Base-by-base conservation (phyloP, 2,329 filamentous ascomycete species). In the Monilinia polystroma region DNA sequence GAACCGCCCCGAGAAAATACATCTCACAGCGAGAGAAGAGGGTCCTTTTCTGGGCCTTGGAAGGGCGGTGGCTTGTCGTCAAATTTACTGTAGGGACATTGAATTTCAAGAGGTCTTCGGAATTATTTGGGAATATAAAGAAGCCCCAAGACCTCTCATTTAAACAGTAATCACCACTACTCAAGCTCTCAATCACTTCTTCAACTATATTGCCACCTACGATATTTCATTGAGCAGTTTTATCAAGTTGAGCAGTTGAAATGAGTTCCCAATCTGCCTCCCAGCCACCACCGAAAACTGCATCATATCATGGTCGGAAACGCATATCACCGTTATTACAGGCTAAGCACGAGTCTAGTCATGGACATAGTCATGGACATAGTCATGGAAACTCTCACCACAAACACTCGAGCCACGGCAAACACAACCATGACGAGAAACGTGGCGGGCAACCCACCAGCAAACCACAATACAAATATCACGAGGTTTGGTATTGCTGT, bases 401-500 rank as follows among this genome's bases (percentile, higher is more conserved):
- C 23, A 43, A 43, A n/a, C 11, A 32, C 23, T 53, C 35, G 35
- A 60, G 55, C 32, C 56, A 53, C 10, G 20, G 64, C 4, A 65
- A 41, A 32, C 53, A 29, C 12, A 60, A 52, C 8, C 18, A 49
- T n/a, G 7, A n/a, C 49, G 23, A 18, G 4, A 43, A 38, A 45
- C 5, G 47, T 29, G 23, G 23, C 35, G 20, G 32, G 14, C 49
- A 52, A 32, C 47, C 12, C 53, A 14, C 58, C 3, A 26, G 29
- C n/a, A 18, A 65, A 20, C 54, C 23, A 23, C n/a, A 32, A n/a
- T 41, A 32, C 63, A 1, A 1, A 14, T 23, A 29, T 18, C 35
- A 54, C 29, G 23, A 60, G 49, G 14, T 66, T 20, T 66, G 55
- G 47, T 66, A 60, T 23, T 66, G 55, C 49, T 66, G 55, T 26